phyloP scores from a whole-genome alignment of 2,329 filamentous ascomycete genomes.

The Curvularia verruculosa region DNA sequence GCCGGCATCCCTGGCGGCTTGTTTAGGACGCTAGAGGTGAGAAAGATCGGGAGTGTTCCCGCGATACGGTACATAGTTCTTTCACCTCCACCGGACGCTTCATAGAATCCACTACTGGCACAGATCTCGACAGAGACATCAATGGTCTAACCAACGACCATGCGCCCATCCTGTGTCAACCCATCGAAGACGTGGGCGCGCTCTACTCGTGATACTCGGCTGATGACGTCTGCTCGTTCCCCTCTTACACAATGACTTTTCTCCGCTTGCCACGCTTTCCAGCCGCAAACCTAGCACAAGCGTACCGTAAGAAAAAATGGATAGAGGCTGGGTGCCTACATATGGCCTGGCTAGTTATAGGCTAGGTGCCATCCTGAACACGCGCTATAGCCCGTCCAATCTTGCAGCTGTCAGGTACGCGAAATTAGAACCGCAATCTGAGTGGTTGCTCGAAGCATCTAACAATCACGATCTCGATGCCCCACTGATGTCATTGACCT shows the following conservation, averaged over 20 bases:
- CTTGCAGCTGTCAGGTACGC: conserved; percentile 16
- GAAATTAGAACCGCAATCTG: conserved; percentile 5
- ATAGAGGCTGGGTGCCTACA: not conserved
- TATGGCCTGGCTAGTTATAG: not conserved
- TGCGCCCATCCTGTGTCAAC: not conserved
- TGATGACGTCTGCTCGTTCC: not conserved
- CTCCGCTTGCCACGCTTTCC: not conserved
- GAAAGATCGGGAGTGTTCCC: conserved; percentile 6
- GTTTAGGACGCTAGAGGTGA: not conserved
- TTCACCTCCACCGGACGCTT: not conserved
- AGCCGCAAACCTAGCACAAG: conserved; percentile 2
- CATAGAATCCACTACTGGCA: not conserved
- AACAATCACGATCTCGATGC: conserved; percentile 7
- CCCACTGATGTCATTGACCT: conserved; percentile 15
- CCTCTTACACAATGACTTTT: not conserved
- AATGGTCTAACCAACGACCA: not conserved
- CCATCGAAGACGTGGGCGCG: not conserved
- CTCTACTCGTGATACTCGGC: not conserved
- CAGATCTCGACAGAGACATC: not conserved
- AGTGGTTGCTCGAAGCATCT: conserved; percentile 8
- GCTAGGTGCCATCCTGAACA: not conserved
- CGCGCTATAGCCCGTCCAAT: not conserved
- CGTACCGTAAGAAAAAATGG: conserved; percentile 3
- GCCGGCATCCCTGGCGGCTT: conserved; percentile 1
- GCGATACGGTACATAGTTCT: conserved; percentile 2